Evolutionary conservation across 495 filamentous ascomycete species (phyloP), one percentile per base, ranked within the genome.

Genomic region (Neurospora sp.): DNA sequence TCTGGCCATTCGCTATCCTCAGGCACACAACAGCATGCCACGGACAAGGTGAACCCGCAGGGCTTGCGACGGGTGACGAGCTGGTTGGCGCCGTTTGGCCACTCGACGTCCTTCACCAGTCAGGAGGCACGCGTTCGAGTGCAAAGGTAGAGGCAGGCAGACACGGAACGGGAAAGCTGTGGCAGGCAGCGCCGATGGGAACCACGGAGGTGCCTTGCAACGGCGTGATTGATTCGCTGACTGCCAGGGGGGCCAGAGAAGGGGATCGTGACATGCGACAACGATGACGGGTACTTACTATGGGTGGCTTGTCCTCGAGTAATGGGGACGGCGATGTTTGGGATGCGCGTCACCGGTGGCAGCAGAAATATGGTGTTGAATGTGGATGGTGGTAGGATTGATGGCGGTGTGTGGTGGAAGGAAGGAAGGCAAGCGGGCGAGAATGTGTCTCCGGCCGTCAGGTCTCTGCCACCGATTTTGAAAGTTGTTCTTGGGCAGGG

Each of bases 401-500:
- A 81, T 80, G 77, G 79, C 79, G 79, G 79, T 81, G 79, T 80
- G 54, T 66, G 54, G 54, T 66, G 78, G 77, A 71, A 79, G 54
- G 77, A 71, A 79, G 54, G 54, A 66, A 66, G 54, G 54, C 54
- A 66, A 66, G 54, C 54, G 54, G 54, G 54, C 54, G 54, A 66
- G 78, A 77, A 76, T 74, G 73, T 73, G 72, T 77, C 72, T 79
- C 73, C 66, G 79, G 73, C 72, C 75, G 73, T 74, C 74, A 71
- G 78, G 76, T 78, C 66, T 69, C 43, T 70, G 72, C 38, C 72
- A 70, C 66, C 74, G 79, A 79, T 80, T 81, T 81, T 81, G 79
- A 81, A 81, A 81, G 79, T 81, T 81, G 79, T 81, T 81, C 78
- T 81, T 76, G 79, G 75, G 77, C 75, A 72, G 76, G 71, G 73